phyloP scores from a whole-genome alignment of 805 yeast genomes.

The Yarrowia hollandica region DNA sequence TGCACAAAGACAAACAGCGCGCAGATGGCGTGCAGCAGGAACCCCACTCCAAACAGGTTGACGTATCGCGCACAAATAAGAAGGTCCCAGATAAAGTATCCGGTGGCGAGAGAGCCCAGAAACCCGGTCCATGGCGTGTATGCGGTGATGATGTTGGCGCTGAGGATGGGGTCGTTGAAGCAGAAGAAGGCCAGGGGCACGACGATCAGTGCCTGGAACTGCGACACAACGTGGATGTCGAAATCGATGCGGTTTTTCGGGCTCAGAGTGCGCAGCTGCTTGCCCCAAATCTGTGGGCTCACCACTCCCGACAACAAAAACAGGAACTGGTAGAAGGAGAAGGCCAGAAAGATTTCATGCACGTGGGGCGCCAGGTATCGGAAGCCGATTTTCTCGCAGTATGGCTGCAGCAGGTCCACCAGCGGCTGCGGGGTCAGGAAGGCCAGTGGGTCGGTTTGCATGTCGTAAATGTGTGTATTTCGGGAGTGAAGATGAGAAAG shows the following conservation, averaged over 20 bases:
- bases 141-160: conserved; percentile 59
- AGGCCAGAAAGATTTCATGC: conserved; percentile 69
- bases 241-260: conserved; percentile 63
- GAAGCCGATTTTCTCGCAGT: conserved; percentile 35
- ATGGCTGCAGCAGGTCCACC: conserved; percentile 15
- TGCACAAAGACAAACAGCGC: conserved; percentile 71
- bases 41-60: conserved; percentile 75
- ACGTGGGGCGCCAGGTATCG: conserved; percentile 41
- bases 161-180: conserved; percentile 43
- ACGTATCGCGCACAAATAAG: conserved; percentile 64
- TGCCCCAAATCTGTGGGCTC: conserved; percentile 48
- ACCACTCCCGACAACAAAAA: conserved; percentile 56
- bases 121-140: conserved; percentile 74
- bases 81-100: conserved; percentile 92
- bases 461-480: background rate
- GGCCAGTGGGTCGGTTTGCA: conserved; percentile 33
- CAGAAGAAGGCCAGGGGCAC: conserved; percentile 20
- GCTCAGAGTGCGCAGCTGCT: conserved; percentile 51
- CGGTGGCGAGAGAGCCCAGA: conserved; percentile 68
- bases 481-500: background rate
- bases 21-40: conserved; percentile 78
- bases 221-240: conserved; percentile 87
- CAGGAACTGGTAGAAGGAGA: conserved; percentile 58
- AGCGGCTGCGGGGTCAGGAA: conserved; percentile 22
- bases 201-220: conserved; percentile 76